Percentiles rank a stretch among this genome's conserved stretches.
Evolutionary conservation across 768 basidiomycete genomes (phyloP).

Genomic region (Cyathus striatus): DNA sequence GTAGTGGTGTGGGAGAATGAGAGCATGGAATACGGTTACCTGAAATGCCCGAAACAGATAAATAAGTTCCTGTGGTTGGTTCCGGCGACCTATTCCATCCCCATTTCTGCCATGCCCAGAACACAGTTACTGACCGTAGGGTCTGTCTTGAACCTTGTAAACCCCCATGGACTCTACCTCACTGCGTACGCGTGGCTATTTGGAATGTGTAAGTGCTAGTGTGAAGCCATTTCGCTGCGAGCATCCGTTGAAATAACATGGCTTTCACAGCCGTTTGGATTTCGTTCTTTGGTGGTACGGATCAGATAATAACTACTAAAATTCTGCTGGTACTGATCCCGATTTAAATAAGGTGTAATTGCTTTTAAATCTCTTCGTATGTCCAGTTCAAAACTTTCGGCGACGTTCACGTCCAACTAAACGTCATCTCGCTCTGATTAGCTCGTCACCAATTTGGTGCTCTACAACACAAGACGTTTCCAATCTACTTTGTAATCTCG

Average conservation of each 20-base stretch:
- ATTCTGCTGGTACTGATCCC: neutral
- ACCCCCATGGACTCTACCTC: constrained; percentile 39
- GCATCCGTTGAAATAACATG: too few species aligned
- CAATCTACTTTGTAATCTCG: constrained; percentile 66
- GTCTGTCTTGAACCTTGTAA: constrained; percentile 26
- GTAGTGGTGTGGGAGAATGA: too few species aligned
- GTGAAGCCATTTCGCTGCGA: too few species aligned
- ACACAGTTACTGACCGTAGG: constrained; percentile 29
- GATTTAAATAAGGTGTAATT: constrained; percentile 42
- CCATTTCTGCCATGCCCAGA: too few species aligned
- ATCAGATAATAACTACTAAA: neutral
- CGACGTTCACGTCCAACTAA: constrained; percentile 1
- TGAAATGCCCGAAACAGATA: neutral
- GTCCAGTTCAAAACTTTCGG: constrained; percentile 13
- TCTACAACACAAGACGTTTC: constrained; percentile 72
- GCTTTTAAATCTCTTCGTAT: constrained; percentile 54
- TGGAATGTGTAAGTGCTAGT: constrained; percentile 57
- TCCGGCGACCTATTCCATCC: too few species aligned
- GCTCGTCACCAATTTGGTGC: constrained; percentile 69
- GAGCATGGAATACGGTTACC: neutral
- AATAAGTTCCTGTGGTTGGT: too few species aligned
- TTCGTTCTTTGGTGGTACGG: constrained; percentile 61
- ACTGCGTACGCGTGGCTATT: constrained; percentile 59
- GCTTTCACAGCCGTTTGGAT: constrained; percentile 46
- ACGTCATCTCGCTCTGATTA: constrained; percentile 20